Percentiles rank a stretch among this genome's conserved stretches.
phyloP scores from a whole-genome alignment of 768 basidiomycete species.

The Russula vinacea region DNA sequence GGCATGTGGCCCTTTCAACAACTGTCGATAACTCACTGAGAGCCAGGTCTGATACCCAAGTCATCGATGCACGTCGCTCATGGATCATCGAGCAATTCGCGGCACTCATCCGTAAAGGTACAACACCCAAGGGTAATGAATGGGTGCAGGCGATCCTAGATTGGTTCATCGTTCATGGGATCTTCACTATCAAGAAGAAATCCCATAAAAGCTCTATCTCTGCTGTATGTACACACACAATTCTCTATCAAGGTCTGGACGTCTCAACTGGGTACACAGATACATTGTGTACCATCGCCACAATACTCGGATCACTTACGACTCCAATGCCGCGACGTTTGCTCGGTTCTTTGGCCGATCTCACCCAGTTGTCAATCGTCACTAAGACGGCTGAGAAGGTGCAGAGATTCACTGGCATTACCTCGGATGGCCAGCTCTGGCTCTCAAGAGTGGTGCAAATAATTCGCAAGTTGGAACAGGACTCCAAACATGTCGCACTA shows the following conservation, averaged over 20 bases:
- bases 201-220: constrained; percentile 58
- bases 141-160: constrained; percentile 76
- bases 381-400: constrained; percentile 53
- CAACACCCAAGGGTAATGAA: constrained; percentile 73
- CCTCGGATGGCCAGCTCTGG: constrained; percentile 79
- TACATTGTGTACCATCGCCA: constrained; percentile 60
- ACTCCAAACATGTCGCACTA: constrained; percentile 61
- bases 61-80: constrained; percentile 53
- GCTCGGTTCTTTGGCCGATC: constrained; percentile 68
- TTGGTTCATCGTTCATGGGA: constrained; percentile 78
- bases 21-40: constrained; percentile 7
- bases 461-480: constrained; percentile 56
- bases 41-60: constrained; percentile 45
- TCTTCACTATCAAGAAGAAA: constrained; percentile 74
- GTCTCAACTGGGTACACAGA: constrained; percentile 40
- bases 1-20: constrained; percentile 23
- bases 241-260: not conserved
- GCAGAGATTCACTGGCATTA: constrained; percentile 54
- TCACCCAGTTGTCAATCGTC: constrained; percentile 54
- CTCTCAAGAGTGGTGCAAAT: constrained; percentile 59
- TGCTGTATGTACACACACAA: constrained; percentile 48
- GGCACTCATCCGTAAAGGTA: constrained; percentile 71
- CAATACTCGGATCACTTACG: constrained; percentile 72
- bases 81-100: constrained; percentile 90
- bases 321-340: constrained; percentile 65